Evolutionary conservation across 2,329 filamentous ascomycete species (phyloP), one percentile per base, ranked within the genome.

Genomic region (Aspergillus sp.): DNA sequence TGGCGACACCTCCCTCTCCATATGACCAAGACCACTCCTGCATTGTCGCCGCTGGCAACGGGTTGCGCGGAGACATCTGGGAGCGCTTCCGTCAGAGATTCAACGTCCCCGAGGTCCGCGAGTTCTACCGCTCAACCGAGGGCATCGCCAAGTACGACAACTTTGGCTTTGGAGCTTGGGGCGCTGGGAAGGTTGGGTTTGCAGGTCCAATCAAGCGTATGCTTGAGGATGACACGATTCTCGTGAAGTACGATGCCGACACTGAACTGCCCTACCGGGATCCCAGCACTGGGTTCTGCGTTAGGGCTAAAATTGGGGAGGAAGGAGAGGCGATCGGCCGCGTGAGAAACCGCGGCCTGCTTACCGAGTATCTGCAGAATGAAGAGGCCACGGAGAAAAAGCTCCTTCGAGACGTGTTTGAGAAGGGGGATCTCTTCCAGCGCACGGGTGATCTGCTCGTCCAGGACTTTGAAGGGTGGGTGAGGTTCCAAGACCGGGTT

Each of bases 41-140:
- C 57, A 77, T 76, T 21, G 73, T 78, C 1, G 78, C 77, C 3
- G 64, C 66, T n/a, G 80, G 80, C 0, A 82, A 82, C 51, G 80
- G 80, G 1, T 64, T 82, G 9, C 72, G 77, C 2, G 72, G 68
- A 0, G 79, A 82, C 52, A 78, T 81, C 44, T 82, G 79, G 79
- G 73, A 79, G 47, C 74, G 70, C 37, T 81, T 81, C 67, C 74
- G 73, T 35, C 60, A 72, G 19, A 69, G 77, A 3, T 80, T 79
- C 60, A 69, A 66, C 0, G 71, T 81, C 1, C 70, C 72, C 2
- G 79, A 80, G 63, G 75, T 81, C 41, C 71, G 78, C 7, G 79
- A 81, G 58, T 80, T 80, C 59, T 81, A 80, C 58, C 70, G 77
- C 4, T 77, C 76, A 3, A 81, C 78, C 0, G 79, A 81, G 55